phyloP scores from a whole-genome alignment of 2,329 filamentous ascomycete species.

The Fonsecaea multimorphosa region DNA sequence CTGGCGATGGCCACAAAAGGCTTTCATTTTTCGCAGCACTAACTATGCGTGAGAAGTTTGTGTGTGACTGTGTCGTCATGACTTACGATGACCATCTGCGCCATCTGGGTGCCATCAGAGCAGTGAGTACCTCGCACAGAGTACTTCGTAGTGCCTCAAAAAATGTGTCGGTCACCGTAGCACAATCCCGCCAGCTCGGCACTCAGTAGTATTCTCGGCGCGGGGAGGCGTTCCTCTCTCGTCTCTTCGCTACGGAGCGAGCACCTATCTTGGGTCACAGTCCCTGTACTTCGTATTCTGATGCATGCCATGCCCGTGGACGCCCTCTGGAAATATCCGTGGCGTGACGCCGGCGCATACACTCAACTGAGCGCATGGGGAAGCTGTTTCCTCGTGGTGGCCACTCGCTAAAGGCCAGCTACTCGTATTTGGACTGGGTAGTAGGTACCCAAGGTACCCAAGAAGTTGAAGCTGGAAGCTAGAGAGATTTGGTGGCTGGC shows the following conservation, averaged over 20 bases:
- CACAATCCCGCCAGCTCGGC: too few relatives aligned
- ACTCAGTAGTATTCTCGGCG: too few relatives aligned
- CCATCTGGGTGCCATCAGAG: too few relatives aligned
- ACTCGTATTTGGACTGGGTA: not conserved
- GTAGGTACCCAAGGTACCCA: too few relatives aligned
- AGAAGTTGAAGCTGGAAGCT: too few relatives aligned
- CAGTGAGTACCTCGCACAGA: too few relatives aligned
- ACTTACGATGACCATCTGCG: not conserved
- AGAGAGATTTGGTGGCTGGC: conserved; percentile 5
- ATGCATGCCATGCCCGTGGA: not conserved
- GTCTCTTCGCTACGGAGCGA: too few relatives aligned
- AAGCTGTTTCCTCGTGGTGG: not conserved
- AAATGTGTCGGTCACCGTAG: not conserved
- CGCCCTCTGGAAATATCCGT: not conserved
- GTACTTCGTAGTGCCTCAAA: not conserved
- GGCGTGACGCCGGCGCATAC: not conserved
- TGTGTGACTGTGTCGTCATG: not conserved
- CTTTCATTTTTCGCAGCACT: conserved; percentile 3
- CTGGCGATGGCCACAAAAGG: not conserved
- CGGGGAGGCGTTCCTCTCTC: too few relatives aligned
- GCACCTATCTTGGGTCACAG: too few relatives aligned
- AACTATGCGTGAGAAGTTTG: not conserved
- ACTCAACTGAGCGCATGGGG: not conserved
- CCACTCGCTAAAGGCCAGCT: not conserved
- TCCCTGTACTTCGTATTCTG: not conserved